These are phyloP conservation scores for Davidsoniella neocaledoniae DNA, from an alignment of 2,329 filamentous ascomycete genomes.

Conservation along the genomic window DNA sequence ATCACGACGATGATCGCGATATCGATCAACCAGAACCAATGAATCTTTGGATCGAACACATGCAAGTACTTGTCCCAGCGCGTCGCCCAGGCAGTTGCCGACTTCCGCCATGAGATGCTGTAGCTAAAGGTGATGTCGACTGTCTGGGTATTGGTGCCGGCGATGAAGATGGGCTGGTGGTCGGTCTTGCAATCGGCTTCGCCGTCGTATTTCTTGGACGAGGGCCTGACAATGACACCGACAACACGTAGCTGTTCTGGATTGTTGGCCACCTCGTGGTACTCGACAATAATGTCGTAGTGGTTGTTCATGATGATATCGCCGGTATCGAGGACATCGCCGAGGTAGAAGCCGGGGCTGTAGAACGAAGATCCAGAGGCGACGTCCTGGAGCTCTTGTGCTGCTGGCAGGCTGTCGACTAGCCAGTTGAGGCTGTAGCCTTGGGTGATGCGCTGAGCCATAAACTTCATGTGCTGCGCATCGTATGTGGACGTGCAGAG, in stretches of 20 bases:
- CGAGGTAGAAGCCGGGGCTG: constrained; percentile 78
- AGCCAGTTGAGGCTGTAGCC: constrained; percentile 93
- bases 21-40: constrained; percentile 97
- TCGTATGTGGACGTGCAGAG: constrained; percentile 55
- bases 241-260: constrained; percentile 68
- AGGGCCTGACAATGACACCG: constrained; percentile 74
- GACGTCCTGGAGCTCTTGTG: constrained; percentile 63
- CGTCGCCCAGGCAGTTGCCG: constrained; percentile 79
- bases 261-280: constrained; percentile 55
- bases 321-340: constrained; percentile 24
- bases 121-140: constrained; percentile 69
- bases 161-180: constrained; percentile 44
- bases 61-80: constrained; percentile 98
- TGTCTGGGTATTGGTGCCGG: constrained; percentile 35
- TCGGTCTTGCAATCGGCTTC: constrained; percentile 46
- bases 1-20: constrained; percentile 91
- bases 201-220: constrained; percentile 46
- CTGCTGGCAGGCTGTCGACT: constrained; percentile 83
- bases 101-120: constrained; percentile 76
- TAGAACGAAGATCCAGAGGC: constrained; percentile 68
- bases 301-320: constrained; percentile 70
- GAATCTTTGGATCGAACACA: constrained; percentile 93
- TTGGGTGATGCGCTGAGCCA: constrained; percentile 66
- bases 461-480: constrained; percentile 52
- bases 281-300: constrained; percentile 86